Evolutionary conservation across 805 yeast genomes (phyloP).

Genomic region (Schwanniomyces occidentalis): DNA sequence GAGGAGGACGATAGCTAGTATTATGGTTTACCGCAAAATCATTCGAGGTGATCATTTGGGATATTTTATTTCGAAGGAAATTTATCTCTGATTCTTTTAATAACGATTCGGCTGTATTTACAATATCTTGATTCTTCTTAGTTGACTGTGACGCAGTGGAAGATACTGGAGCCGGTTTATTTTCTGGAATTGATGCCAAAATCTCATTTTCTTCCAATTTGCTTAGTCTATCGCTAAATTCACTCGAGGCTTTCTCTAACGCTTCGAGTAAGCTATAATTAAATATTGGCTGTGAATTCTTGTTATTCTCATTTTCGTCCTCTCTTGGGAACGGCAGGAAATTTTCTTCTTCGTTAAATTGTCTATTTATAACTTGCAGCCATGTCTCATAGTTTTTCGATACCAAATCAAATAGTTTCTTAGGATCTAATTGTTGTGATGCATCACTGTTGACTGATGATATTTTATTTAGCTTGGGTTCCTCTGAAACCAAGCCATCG

Average conservation of each 20-base stretch:
- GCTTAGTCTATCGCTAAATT: constrained; percentile 8
- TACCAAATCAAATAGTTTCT: constrained; percentile 30
- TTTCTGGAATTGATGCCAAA: not conserved
- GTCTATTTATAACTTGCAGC: constrained; percentile 33
- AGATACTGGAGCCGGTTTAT: too few species aligned
- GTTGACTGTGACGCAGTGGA: too few species aligned
- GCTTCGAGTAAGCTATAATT: constrained; percentile 31
- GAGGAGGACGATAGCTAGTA: too few species aligned
- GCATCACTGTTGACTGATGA: not conserved
- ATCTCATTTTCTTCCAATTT: not conserved
- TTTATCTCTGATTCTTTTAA: constrained; percentile 29
- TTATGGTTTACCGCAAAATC: constrained; percentile 11
- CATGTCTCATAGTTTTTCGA: constrained; percentile 39
- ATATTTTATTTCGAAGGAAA: constrained; percentile 25
- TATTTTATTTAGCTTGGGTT: not conserved
- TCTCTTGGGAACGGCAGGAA: constrained; percentile 32
- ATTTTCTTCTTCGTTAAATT: constrained; percentile 22
- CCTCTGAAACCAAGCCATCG: not conserved
- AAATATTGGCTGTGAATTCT: constrained; percentile 19
- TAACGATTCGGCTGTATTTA: constrained; percentile 8
- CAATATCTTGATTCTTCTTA: not conserved
- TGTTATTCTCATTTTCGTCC: constrained; percentile 10
- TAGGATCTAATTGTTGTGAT: constrained; percentile 18
- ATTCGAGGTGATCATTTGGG: constrained; percentile 20
- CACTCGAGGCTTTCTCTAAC: constrained; percentile 27